These are phyloP conservation scores for Hyphopichia pseudoburtonii DNA, from an alignment of 1,139 yeast genomes.

Conservation along the genomic window DNA sequence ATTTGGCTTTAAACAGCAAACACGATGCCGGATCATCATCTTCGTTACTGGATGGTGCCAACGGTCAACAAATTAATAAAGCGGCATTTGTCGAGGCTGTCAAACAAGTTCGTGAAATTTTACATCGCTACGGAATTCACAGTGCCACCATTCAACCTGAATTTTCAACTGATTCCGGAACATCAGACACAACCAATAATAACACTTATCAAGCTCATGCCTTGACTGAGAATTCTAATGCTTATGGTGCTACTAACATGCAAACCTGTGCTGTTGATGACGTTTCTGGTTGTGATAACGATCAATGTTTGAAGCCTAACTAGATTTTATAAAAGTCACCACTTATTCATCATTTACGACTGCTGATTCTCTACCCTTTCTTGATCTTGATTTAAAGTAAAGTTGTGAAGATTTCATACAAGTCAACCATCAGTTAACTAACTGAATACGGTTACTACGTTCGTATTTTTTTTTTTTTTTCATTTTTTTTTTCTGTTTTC, in stretches of 20 bases:
- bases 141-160: slow-evolving; percentile 97
- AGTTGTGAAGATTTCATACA: no score
- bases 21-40: not conserved
- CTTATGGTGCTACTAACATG: slow-evolving; percentile 35
- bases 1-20: slow-evolving; percentile 59
- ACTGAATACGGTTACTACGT: no score
- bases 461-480: no score
- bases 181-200: no score
- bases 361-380: not conserved
- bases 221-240: slow-evolving; percentile 5
- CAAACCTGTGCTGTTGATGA: slow-evolving; percentile 35
- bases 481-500: no score
- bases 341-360: not conserved
- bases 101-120: slow-evolving; percentile 69
- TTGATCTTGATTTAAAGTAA: no score
- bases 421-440: no score
- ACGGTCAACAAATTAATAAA: slow-evolving; percentile 35
- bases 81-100: slow-evolving; percentile 68
- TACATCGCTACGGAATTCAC: slow-evolving; percentile 84
- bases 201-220: not conserved
- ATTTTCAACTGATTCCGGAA: slow-evolving; percentile 24
- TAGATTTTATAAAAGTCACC: not conserved
- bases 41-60: slow-evolving; percentile 8
- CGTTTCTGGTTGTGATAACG: slow-evolving; percentile 36
- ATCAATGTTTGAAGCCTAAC: slow-evolving; percentile 19